Conservation (phyloP, 345 rosid genomes). For the Zanthoxylum bungeanum region DNA sequence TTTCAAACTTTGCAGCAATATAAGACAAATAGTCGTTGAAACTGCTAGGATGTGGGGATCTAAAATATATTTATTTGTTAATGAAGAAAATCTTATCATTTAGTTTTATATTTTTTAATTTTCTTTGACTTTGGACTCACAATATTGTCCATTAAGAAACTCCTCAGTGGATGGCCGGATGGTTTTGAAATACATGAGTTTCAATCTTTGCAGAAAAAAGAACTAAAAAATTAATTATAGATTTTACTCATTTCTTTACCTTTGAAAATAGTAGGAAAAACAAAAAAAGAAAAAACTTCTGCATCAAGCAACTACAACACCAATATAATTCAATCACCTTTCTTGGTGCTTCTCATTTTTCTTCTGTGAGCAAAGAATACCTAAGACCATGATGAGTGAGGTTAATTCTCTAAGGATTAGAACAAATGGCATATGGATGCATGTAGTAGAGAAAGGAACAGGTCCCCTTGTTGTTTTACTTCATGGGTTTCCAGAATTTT, state of each 20-base stretch:
- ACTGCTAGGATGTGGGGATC: background rate
- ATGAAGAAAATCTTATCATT: background rate
- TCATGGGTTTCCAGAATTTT: constrained; percentile 77
- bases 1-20: background rate
- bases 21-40: background rate
- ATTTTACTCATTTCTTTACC: no score
- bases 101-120: no score
- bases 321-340: background rate
- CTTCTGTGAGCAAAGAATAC: background rate
- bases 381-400: background rate
- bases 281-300: no score
- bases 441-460: constrained; percentile 55
- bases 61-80: no score
- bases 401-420: constrained; percentile 41
- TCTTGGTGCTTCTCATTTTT: background rate
- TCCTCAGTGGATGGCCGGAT: no score
- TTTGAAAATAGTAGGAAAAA: no score
- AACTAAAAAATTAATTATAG: no score
- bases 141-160: background rate
- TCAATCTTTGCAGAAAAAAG: no score
- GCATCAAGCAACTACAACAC: background rate
- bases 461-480: constrained; percentile 57
- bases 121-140: background rate
- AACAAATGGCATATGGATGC: constrained; percentile 49
- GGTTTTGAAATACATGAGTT: no score